These are phyloP conservation scores for Aquilaria sinensis DNA, from an alignment of 345 rosid genomes.

Conservation along the genomic window DNA sequence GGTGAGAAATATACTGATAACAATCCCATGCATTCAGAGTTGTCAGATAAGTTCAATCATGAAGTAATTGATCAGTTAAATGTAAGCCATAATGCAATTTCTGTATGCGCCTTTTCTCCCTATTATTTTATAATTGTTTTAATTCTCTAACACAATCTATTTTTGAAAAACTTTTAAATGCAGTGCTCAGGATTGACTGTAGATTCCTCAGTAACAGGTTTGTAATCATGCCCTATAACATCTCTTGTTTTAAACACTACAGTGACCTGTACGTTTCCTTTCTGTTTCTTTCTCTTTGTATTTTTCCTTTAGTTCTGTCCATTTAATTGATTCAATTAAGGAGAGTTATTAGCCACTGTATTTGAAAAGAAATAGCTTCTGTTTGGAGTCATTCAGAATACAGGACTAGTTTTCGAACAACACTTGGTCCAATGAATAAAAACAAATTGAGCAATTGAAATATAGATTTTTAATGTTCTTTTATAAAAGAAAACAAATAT, in stretches of 20 bases:
- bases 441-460: too few relatives aligned
- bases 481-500: too few relatives aligned
- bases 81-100: constrained; percentile 25
- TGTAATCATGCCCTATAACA: constrained; percentile 4
- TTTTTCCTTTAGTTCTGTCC: too few relatives aligned
- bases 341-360: neutral
- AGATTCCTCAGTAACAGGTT: constrained; percentile 41
- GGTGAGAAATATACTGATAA: constrained; percentile 15
- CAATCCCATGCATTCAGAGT: constrained; percentile 18
- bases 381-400: neutral
- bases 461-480: too few relatives aligned
- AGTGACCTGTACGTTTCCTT: too few relatives aligned
- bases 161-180: constrained; percentile 25
- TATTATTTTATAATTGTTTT: constrained; percentile 7
- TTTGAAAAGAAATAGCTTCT: constrained; percentile 1
- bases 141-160: constrained; percentile 5
- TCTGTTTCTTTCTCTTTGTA: too few relatives aligned
- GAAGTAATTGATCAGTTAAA: constrained; percentile 23
- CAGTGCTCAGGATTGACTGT: constrained; percentile 36
- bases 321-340: neutral
- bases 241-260: too few relatives aligned
- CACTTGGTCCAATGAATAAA: too few relatives aligned
- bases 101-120: neutral
- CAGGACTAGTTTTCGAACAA: too few relatives aligned
- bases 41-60: constrained; percentile 27